phyloP scores from a whole-genome alignment of 1,139 yeast species.

The Pichia sp. region DNA sequence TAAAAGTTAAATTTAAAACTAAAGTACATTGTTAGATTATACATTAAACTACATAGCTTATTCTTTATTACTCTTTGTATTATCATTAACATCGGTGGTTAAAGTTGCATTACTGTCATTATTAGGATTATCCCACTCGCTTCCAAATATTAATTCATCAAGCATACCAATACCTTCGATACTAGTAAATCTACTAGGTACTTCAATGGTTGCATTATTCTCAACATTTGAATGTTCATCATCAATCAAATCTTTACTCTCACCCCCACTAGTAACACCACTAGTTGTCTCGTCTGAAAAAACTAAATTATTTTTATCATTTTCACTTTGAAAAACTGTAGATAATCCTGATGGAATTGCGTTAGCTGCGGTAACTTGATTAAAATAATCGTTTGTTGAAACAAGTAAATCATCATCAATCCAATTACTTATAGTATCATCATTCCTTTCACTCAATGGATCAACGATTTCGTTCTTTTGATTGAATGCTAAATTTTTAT shows the following conservation, averaged over 20 bases:
- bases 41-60: too few species aligned
- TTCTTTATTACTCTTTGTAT: too few species aligned
- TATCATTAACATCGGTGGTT: too few species aligned
- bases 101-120: too few species aligned
- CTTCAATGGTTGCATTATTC: background rate
- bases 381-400: constrained; percentile 17
- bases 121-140: constrained; percentile 8
- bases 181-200: constrained; percentile 9
- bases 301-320: constrained; percentile 10
- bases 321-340: constrained; percentile 25
- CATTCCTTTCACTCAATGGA: background rate
- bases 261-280: constrained; percentile 4
- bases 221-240: background rate
- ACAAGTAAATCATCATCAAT: constrained; percentile 6
- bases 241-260: background rate
- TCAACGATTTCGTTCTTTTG: too few species aligned
- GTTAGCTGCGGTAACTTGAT: constrained; percentile 13
- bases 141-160: constrained; percentile 14
- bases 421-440: background rate
- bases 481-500: background rate
- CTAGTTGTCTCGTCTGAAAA: background rate
- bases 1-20: too few species aligned
- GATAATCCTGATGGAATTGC: constrained; percentile 29
- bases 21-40: too few species aligned
- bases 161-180: constrained; percentile 11